Evolutionary conservation across 2,329 filamentous ascomycete species (phyloP), one percentile per base, ranked within the genome.

Genomic region (Cytospora piceae): DNA sequence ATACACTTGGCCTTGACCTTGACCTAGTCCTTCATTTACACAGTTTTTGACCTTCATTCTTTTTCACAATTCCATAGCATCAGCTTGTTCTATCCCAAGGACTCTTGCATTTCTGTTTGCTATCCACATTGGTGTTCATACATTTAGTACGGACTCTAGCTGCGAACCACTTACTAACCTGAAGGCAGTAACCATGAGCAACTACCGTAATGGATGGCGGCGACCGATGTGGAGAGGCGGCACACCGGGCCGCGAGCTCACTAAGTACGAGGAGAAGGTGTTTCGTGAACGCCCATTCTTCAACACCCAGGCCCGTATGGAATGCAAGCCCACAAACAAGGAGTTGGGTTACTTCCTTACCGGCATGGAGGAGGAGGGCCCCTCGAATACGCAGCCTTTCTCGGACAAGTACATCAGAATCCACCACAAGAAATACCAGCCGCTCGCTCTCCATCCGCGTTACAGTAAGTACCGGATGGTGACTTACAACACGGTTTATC

Each of bases 141-240:
- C n/a, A 12, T 5, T 14, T 2, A 49, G 2, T 49, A 11, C n/a
- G 4, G 27, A 29, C 27, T 5, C 27, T 29, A 20, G 24, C n/a
- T 49, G 9, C 8, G 46, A 8, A 24, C 8, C 46, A 49, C 46
- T 24, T 14, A 49, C 46, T 49, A 7, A 56, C 24, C 15, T 37
- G 31, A 17, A 56, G 6, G 3, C 14, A 63, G 61, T 42, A 39
- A 31, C 22, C 39, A 63, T 63, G 61, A 57, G 56, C 15, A 46
- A 55, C 34, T 49, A 24, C 17, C 61, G 61, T n/a, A 9, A 42
- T 24, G 56, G 56, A 37, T 55, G 53, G 8, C 39, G 53, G 11
- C 22, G 29, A 5, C 53, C 49, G 22, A 14, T 29, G 11, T 63
- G 56, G 39, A 53, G 53, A 27, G 61, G 39, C 20, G 53, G 53